These are phyloP conservation scores for Trichoderma endophyticum DNA, from an alignment of 2,329 filamentous ascomycete genomes.

Conservation along the genomic window DNA sequence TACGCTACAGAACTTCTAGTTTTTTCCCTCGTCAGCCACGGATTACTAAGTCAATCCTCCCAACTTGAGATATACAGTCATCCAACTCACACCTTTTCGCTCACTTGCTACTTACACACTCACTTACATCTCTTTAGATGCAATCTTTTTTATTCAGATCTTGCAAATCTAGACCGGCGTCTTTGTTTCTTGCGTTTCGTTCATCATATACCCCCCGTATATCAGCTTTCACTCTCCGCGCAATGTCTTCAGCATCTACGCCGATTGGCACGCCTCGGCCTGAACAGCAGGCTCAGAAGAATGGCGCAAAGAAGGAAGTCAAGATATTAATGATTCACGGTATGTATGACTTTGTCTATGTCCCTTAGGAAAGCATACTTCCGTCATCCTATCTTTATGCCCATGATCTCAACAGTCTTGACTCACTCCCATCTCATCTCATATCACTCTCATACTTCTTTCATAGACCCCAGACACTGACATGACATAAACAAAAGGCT, in stretches of 20 bases:
- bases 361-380: too few relatives aligned
- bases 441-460: not conserved
- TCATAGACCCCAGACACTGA: not conserved
- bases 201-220: slow-evolving; percentile 14
- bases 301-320: slow-evolving; percentile 45
- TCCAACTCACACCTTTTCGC: not conserved
- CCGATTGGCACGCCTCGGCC: slow-evolving; percentile 23
- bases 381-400: not conserved
- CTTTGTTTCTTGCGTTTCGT: slow-evolving; percentile 21
- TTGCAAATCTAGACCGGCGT: not conserved
- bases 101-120: not conserved
- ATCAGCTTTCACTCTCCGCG: slow-evolving; percentile 18
- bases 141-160: not conserved
- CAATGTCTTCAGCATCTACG: slow-evolving; percentile 28
- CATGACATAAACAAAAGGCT: slow-evolving; percentile 52
- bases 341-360: slow-evolving; percentile 30
- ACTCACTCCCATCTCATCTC: not conserved
- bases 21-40: not conserved
- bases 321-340: slow-evolving; percentile 79
- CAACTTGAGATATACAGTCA: not conserved
- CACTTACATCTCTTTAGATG: not conserved
- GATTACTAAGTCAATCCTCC: slow-evolving; percentile 9
- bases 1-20: not conserved
- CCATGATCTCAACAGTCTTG: not conserved
- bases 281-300: slow-evolving; percentile 31